Conservation (phyloP, 1,139 yeast genomes). For the Tardiomyces blankii region DNA sequence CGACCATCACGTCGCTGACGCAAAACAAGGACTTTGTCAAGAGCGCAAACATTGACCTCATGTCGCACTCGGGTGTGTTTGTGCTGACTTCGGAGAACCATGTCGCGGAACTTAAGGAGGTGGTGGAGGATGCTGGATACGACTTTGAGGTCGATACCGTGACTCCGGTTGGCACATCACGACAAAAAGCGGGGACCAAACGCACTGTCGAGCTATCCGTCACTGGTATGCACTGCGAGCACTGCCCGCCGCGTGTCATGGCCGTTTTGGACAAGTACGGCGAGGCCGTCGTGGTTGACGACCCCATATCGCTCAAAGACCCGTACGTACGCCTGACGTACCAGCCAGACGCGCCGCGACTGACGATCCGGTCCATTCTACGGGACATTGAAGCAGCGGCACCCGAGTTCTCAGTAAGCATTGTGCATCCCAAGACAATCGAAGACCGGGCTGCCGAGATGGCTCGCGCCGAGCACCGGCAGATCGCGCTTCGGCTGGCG, state of each 20-base stretch:
- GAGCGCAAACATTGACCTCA: slow-evolving; percentile 43
- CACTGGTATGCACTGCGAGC: slow-evolving; percentile 61
- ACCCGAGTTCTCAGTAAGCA: slow-evolving; percentile 38
- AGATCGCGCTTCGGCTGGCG: slow-evolving; percentile 36
- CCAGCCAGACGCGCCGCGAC: slow-evolving; percentile 40
- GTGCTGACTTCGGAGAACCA: slow-evolving; percentile 28
- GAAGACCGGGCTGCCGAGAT: slow-evolving; percentile 52
- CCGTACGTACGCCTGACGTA: slow-evolving; percentile 58
- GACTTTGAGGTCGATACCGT: slow-evolving; percentile 35
- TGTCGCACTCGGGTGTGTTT: slow-evolving; percentile 52
- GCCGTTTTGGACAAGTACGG: slow-evolving; percentile 43
- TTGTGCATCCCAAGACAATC: slow-evolving; percentile 47
- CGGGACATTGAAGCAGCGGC: slow-evolving; percentile 37
- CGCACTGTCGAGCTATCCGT: slow-evolving; percentile 48
- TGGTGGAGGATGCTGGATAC: slow-evolving; percentile 58
- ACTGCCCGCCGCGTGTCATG: slow-evolving; percentile 52
- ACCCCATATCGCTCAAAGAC: slow-evolving; percentile 41
- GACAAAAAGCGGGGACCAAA: slow-evolving; percentile 3
- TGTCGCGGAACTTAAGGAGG: slow-evolving; percentile 32
- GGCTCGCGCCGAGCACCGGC: slow-evolving; percentile 38
- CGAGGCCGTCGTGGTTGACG: slow-evolving; percentile 41
- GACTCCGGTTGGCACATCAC: slow-evolving; percentile 1
- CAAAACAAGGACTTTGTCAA: slow-evolving; percentile 41
- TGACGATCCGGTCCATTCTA: slow-evolving; percentile 44
- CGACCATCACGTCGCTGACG: slow-evolving; percentile 41